phyloP scores from a whole-genome alignment of 345 rosid species.

The Syzygium grande region DNA sequence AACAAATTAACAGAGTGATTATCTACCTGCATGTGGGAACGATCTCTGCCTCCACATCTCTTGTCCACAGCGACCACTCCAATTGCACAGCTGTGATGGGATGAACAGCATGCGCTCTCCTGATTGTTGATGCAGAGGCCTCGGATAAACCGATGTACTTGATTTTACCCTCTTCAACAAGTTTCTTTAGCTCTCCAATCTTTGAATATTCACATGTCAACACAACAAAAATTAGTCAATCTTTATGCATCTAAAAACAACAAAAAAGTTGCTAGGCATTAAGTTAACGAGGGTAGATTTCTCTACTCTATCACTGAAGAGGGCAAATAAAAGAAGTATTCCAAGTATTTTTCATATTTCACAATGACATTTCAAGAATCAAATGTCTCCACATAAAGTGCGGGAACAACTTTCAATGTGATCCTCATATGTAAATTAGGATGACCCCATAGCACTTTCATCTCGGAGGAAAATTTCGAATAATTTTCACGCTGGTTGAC shows the following conservation, averaged over 20 bases:
- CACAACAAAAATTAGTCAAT: not conserved
- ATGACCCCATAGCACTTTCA: not conserved
- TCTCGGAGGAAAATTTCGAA: not conserved
- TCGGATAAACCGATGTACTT: not conserved
- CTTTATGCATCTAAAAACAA: not conserved
- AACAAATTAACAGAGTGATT: not conserved
- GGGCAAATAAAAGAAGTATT: not conserved
- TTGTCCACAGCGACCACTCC: slow-evolving; percentile 83
- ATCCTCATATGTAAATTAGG: not conserved
- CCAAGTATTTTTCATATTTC: not conserved
- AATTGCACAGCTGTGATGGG: slow-evolving; percentile 65
- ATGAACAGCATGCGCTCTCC: slow-evolving; percentile 80
- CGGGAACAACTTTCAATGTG: not conserved
- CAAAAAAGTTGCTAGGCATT: not conserved
- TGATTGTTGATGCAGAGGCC: not conserved
- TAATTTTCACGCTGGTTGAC: not conserved
- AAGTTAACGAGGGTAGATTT: not conserved
- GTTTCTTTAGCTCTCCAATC: slow-evolving; percentile 61
- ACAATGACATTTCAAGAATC: not conserved
- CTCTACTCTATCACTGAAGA: not conserved
- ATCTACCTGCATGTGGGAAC: slow-evolving; percentile 26
- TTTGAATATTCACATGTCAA: not conserved
- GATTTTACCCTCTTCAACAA: slow-evolving; percentile 35
- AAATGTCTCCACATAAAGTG: not conserved
- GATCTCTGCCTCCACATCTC: slow-evolving; percentile 73